Conservation (phyloP, 2,329 filamentous ascomycete species). For the Aspergillus brunneoviolaceus region DNA sequence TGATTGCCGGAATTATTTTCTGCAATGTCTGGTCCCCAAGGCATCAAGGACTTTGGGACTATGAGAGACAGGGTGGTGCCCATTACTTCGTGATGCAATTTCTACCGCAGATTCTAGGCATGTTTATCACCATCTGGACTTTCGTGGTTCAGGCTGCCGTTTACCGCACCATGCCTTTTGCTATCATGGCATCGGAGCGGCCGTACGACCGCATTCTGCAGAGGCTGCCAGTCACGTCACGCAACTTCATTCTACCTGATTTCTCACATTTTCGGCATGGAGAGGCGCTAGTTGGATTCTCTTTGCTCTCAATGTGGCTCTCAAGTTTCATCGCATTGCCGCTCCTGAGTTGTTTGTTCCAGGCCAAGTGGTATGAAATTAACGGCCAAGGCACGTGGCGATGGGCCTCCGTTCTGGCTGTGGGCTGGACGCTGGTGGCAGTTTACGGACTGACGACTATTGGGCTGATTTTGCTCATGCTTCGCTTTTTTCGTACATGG, state of each 20-base stretch:
- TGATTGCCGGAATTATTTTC: conserved; percentile 71
- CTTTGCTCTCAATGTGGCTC: conserved; percentile 71
- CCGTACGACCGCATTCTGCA: conserved; percentile 63
- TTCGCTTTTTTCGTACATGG: conserved; percentile 63
- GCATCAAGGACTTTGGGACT: conserved; percentile 66
- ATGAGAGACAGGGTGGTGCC: conserved; percentile 66
- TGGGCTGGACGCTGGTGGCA: conserved; percentile 74
- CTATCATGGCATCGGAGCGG: conserved; percentile 68
- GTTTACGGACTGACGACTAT: conserved; percentile 69
- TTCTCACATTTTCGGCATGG: conserved; percentile 68
- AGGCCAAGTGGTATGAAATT: conserved; percentile 62
- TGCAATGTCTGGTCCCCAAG: conserved; percentile 66
- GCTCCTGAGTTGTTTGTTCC: conserved; percentile 74
- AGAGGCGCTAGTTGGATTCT: conserved; percentile 65
- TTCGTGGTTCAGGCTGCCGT: conserved; percentile 72
- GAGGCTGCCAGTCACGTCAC: conserved; percentile 58
- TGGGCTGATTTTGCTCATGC: conserved; percentile 57
- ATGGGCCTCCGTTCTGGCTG: conserved; percentile 75
- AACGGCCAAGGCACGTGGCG: conserved; percentile 63
- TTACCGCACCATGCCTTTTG: conserved; percentile 75
- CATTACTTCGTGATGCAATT: conserved; percentile 86
- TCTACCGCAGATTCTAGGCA: conserved; percentile 74
- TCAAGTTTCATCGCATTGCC: conserved; percentile 73
- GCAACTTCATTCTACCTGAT: conserved; percentile 67
- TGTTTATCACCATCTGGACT: conserved; percentile 71